Base-by-base conservation (phyloP, 1,139 yeast species). In the Lodderomyces theae region DNA sequence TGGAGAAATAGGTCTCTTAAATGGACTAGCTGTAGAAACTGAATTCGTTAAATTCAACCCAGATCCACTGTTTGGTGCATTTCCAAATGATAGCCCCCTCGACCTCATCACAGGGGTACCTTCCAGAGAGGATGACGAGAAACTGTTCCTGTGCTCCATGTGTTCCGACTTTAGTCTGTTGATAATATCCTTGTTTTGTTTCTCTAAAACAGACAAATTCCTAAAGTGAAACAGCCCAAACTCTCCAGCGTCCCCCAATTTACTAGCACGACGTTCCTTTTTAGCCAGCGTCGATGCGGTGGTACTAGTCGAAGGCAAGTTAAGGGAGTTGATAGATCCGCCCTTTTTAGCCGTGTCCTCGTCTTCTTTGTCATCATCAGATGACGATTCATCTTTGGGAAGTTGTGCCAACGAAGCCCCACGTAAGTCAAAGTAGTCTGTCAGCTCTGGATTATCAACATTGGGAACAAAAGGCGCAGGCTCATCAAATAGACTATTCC, bases 181-280 rank as follows among this genome's bases (percentile, higher is more conserved):
- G 45, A 94, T 87, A 12, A 87, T 90, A 61, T 90, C 97, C 57
- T 87, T 88, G 56, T 94, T 94, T 13, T 96, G 97, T 54, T 86
- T 86, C 53, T 92, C 98, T 47, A 94, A 71, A 4, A 94, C 94
- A 10, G 92, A 82, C 47, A 94, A 66, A 58, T 94, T 94, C 51
- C 96, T 74, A 63, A 87, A 94, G 46, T 87, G 83, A 60, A 94
- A 94, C 3, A 94, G 83, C 0, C 99, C 99, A 74, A 92, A 94
- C 52, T 90, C 97, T 36, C 79, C 71, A 3, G 73, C 68, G 48
- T 88, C 97, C 40, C 84, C 85, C 45, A 86, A 62, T 49, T 86
- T 69, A 58, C 86, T 71, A 41, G 85, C 73, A 53, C 92, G 60
- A 59, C 88, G 62, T 47, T 82, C 90, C 41, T 84, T 64, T 52